Conservation (phyloP, 768 basidiomycete species). For the Kwoniella sp. region DNA sequence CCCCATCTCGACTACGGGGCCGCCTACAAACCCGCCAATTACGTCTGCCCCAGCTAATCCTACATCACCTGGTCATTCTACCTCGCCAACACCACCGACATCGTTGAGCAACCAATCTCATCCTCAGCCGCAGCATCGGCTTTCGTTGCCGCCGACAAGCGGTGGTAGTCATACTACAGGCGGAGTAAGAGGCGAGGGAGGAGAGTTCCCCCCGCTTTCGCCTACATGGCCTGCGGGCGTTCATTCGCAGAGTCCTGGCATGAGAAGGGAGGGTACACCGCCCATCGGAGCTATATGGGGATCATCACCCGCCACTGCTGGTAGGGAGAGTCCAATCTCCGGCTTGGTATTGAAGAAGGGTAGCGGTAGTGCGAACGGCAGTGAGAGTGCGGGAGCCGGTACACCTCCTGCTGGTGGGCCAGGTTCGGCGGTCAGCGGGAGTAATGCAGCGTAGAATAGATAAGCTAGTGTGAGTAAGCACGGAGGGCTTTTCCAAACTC, state of each 20-base stretch:
- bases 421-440: background rate
- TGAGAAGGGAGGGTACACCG: slow-evolving; percentile 16
- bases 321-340: background rate
- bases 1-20: slow-evolving; percentile 3
- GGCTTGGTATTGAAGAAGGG: background rate
- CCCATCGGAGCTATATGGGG: slow-evolving; percentile 9
- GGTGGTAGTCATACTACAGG: background rate
- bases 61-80: background rate
- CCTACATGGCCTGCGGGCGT: slow-evolving; percentile 14
- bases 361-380: background rate
- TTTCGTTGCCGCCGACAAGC: background rate
- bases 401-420: background rate
- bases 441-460: too few relatives aligned
- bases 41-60: background rate
- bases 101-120: background rate
- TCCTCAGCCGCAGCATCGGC: background rate
- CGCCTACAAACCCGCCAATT: background rate
- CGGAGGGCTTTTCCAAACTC: too few relatives aligned
- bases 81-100: background rate
- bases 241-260: background rate
- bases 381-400: background rate
- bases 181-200: background rate
- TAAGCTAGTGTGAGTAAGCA: too few relatives aligned
- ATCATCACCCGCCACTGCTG: background rate
- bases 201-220: slow-evolving; percentile 14